phyloP scores from a whole-genome alignment of 2,329 filamentous ascomycete genomes.

The Zalaria obscura region DNA sequence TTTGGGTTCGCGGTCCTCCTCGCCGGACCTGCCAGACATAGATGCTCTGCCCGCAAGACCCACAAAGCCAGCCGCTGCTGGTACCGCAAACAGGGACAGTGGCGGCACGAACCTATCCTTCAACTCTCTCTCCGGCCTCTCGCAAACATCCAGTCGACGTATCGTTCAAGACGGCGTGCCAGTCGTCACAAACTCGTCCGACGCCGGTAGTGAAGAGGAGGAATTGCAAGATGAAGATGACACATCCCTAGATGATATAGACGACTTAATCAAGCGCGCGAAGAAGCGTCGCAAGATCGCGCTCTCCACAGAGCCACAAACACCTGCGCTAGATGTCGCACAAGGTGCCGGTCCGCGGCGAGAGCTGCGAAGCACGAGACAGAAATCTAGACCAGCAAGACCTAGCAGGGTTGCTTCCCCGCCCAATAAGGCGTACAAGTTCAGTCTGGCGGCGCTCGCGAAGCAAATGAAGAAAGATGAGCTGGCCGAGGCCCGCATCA shows the following conservation, averaged over 20 bases:
- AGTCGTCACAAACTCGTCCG: conserved; percentile 30
- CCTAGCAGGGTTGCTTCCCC: not conserved
- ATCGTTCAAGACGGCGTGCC: conserved; percentile 40
- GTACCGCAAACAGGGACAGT: conserved; percentile 6
- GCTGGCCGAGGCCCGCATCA: conserved; percentile 11
- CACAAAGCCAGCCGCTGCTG: conserved; percentile 1
- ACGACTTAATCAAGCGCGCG: conserved; percentile 16
- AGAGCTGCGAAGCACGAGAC: conserved; percentile 2
- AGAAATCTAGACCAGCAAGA: not conserved
- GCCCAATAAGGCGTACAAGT: conserved; percentile 10
- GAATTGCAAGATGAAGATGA: conserved; percentile 7
- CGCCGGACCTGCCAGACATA: not conserved
- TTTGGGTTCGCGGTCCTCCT: too few species aligned
- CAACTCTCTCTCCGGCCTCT: conserved; percentile 14
- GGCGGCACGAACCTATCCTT: conserved; percentile 16
- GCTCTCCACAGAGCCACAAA: conserved; percentile 1
- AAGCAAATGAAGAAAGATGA: conserved; percentile 12
- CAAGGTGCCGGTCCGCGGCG: conserved; percentile 7
- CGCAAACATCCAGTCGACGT: conserved; percentile 31
- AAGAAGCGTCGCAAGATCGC: conserved; percentile 11
- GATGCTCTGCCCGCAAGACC: conserved; percentile 2
- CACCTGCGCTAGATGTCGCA: not conserved
- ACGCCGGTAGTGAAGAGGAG: conserved; percentile 13
- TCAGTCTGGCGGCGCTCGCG: conserved; percentile 14
- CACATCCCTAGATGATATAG: conserved; percentile 18